phyloP scores from a whole-genome alignment of 495 filamentous ascomycete genomes.

The Pseudotulostoma volvatum region DNA sequence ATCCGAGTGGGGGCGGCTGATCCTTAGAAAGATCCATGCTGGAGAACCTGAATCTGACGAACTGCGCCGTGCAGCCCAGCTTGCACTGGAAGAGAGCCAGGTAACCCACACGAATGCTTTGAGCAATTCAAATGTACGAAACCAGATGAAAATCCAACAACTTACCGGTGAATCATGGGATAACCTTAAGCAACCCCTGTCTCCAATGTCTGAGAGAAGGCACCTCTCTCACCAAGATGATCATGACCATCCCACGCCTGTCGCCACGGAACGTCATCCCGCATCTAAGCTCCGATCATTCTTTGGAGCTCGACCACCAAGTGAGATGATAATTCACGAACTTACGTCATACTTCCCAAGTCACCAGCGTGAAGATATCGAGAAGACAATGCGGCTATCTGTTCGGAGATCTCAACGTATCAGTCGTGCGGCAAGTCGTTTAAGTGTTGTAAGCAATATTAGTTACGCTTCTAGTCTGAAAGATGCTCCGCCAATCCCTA shows the following conservation, averaged over 20 bases:
- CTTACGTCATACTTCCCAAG: slow-evolving; percentile 94
- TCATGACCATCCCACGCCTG: slow-evolving; percentile 27
- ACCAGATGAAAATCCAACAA: slow-evolving; percentile 63
- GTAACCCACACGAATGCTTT: slow-evolving; percentile 47
- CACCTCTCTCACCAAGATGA: slow-evolving; percentile 43
- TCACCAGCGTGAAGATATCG: slow-evolving; percentile 80
- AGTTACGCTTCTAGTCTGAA: slow-evolving; percentile 82
- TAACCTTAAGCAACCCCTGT: slow-evolving; percentile 65
- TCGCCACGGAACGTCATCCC: slow-evolving; percentile 28
- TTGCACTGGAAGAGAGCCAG: slow-evolving; percentile 71
- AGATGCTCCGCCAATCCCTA: slow-evolving; percentile 78
- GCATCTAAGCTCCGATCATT: slow-evolving; percentile 53
- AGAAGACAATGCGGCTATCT: slow-evolving; percentile 80
- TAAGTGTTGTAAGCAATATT: slow-evolving; percentile 86
- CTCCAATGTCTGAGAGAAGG: slow-evolving; percentile 49
- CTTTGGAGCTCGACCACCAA: slow-evolving; percentile 82
- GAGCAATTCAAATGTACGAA: slow-evolving; percentile 45
- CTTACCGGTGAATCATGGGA: slow-evolving; percentile 73
- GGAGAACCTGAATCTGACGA: slow-evolving; percentile 73
- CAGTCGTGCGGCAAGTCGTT: slow-evolving; percentile 76
- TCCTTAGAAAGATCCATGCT: slow-evolving; percentile 73
- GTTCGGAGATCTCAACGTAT: slow-evolving; percentile 76
- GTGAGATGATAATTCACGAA: slow-evolving; percentile 93
- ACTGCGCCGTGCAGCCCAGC: slow-evolving; percentile 62
- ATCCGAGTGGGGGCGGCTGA: slow-evolving; percentile 75